Evolutionary conservation across 2,329 filamentous ascomycete species (phyloP).

Genomic region (Elsinoe australis): DNA sequence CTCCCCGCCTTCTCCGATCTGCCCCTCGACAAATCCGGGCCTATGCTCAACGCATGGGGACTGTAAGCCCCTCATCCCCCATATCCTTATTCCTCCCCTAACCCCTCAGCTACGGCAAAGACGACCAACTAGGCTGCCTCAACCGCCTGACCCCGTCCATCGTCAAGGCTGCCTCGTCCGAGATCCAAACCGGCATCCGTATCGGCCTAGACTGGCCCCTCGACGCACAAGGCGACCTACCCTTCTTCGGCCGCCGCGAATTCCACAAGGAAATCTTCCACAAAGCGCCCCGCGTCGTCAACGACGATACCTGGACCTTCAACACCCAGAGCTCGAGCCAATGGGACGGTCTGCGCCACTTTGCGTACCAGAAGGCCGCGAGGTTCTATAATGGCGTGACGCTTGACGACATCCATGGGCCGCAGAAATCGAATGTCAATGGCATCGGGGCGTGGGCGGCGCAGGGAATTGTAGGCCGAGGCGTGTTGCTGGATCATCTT

Average conservation of each 20-base stretch:
- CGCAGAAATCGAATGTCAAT: constrained; percentile 33
- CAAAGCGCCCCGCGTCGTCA: constrained; percentile 47
- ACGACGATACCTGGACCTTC: constrained; percentile 54
- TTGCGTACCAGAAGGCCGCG: constrained; percentile 41
- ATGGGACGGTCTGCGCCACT: constrained; percentile 51
- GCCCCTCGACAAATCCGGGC: constrained; percentile 42
- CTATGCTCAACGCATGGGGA: constrained; percentile 38
- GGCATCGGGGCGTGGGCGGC: constrained; percentile 45
- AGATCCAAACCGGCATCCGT: constrained; percentile 49
- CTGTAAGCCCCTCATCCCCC: constrained; percentile 23
- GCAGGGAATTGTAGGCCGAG: constrained; percentile 50
- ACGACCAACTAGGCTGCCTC: constrained; percentile 53
- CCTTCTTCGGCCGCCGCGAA: constrained; percentile 49
- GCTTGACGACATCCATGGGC: constrained; percentile 36
- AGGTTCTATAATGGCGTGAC: constrained; percentile 33
- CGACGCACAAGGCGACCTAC: constrained; percentile 44
- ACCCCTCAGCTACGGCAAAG: constrained; percentile 46
- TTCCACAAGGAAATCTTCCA: constrained; percentile 49
- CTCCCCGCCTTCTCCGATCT: constrained; percentile 44
- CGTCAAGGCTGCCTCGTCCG: constrained; percentile 40
- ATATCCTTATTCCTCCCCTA: constrained; percentile 7
- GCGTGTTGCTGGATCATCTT: constrained; percentile 49
- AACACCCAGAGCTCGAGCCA: constrained; percentile 53
- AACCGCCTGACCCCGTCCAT: constrained; percentile 52
- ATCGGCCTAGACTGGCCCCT: constrained; percentile 56